Evolutionary conservation across 306 rosid genomes (phyloP), one percentile per base, ranked within the genome.

Genomic region (Acacia melanoxylon): DNA sequence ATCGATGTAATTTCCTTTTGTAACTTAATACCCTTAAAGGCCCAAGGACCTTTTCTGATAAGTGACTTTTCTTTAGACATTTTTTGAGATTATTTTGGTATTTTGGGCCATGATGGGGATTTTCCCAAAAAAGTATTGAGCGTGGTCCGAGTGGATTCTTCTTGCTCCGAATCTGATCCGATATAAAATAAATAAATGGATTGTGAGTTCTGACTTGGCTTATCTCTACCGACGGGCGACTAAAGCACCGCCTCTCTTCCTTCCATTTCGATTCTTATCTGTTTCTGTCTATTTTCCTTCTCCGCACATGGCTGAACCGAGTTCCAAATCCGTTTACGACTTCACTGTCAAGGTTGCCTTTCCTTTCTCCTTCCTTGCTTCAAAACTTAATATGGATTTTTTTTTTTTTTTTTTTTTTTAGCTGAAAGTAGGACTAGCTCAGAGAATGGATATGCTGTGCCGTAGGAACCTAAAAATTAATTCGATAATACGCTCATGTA

Each of bases 301-400:
- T 69, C 4, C 74, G 4, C 33, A 22, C 15, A 88, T 85, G 90
- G 90, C 90, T 24, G 80, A 77, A 72, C 73, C 66, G n/a, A 59
- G 77, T 74, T 48, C 93, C 89, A 86, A 81, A 45, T 90, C 91
- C 45, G 54, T 90, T 1, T 88, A 86, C 68, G 93, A 88, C 65
- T 90, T 88, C 84, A 80, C 91, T 45, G 89, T 90, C 83, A 86
- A 88, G 91, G 91, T 62, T 14, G 25, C 15, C 2, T 1, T 27
- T 63, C 68, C 35, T 27, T 27, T 29, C 19, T 61, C 17, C 1
- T 7, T 63, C 8, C 10, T 48, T 52, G 0, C 74, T 15, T 68
- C 40, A 11, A 22, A 67, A 31, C 42, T 22, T 45, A 27, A 58
- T 19, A 4, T 44, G 75, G 74, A 6, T 70, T 24, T 44, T 17